Evolutionary conservation across 2,329 filamentous ascomycete genomes (phyloP).

Genomic region (Sporothrix variecibatus): DNA sequence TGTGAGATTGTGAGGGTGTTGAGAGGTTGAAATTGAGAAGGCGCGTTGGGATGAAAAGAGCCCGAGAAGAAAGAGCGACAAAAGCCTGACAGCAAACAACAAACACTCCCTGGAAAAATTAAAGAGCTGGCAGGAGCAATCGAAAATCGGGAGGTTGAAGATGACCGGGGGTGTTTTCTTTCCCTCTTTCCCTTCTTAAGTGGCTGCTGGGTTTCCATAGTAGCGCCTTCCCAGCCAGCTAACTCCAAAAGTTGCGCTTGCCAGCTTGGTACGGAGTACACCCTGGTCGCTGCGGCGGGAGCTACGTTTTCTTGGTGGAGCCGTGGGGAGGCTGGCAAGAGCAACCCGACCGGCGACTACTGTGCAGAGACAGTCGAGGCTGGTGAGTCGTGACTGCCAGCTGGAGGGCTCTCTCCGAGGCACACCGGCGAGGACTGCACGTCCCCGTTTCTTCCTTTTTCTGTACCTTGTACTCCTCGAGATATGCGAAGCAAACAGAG

Average conservation of each 20-base stretch:
- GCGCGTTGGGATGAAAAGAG: background rate
- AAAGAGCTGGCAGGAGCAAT: constrained; percentile 16
- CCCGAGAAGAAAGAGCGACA: background rate
- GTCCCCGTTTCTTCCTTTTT: background rate
- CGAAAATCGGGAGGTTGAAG: constrained; percentile 29
- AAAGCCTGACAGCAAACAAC: constrained; percentile 3
- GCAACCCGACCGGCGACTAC: background rate
- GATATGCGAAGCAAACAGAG: background rate
- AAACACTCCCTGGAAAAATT: constrained; percentile 34
- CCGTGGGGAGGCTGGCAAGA: constrained; percentile 25
- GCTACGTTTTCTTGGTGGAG: constrained; percentile 27
- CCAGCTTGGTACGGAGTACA: constrained; percentile 12
- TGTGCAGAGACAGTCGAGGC: background rate
- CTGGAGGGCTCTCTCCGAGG: background rate
- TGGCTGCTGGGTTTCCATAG: constrained; percentile 9
- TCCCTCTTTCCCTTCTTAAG: constrained; percentile 11
- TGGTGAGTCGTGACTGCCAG: background rate
- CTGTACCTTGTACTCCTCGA: background rate
- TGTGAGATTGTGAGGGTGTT: background rate
- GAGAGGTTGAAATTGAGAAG: constrained; percentile 5
- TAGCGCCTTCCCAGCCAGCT: constrained; percentile 23
- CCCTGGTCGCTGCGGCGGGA: constrained; percentile 26
- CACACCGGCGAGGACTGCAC: background rate
- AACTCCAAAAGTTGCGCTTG: background rate
- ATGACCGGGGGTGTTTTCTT: constrained; percentile 24